Percentiles rank a stretch among this genome's conserved stretches.
phyloP scores from a whole-genome alignment of 2,329 filamentous ascomycete genomes.

The Xylariaceae sp. region DNA sequence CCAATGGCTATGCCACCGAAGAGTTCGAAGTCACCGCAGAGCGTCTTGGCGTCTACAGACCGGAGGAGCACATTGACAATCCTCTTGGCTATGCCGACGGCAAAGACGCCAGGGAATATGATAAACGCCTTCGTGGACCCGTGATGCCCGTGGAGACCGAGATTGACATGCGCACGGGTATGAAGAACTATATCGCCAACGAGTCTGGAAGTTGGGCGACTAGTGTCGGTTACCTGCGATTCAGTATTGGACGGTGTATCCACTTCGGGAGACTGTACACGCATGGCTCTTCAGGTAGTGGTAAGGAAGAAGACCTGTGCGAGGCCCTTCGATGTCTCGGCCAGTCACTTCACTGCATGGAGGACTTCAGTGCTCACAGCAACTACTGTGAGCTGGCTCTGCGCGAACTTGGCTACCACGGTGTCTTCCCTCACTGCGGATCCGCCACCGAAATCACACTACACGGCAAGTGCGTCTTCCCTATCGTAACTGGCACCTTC shows the following conservation, averaged over 20 bases:
- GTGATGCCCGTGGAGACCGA: constrained; percentile 68
- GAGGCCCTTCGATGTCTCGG: constrained; percentile 74
- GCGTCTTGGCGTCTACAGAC: constrained; percentile 73
- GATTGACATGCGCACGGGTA: constrained; percentile 74
- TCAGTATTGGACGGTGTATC: constrained; percentile 68
- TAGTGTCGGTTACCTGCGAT: constrained; percentile 77
- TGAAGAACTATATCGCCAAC: constrained; percentile 99
- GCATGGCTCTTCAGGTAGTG: constrained; percentile 55
- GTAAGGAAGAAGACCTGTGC: constrained; percentile 72
- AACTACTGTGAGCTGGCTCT: constrained; percentile 79
- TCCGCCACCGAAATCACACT: constrained; percentile 60
- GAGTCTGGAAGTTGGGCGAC: constrained; percentile 85
- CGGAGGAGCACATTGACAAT: constrained; percentile 72
- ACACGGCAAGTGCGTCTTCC: constrained; percentile 63
- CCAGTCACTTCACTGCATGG: constrained; percentile 71
- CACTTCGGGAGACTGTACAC: constrained; percentile 76
- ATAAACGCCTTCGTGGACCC: constrained; percentile 75
- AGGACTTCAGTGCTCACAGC: constrained; percentile 77
- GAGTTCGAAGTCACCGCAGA: constrained; percentile 83
- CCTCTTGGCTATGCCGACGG: constrained; percentile 84
- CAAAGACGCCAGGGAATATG: constrained; percentile 76
- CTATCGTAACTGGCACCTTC: constrained; percentile 71
- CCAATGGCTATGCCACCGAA: constrained; percentile 79
- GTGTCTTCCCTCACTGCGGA: constrained; percentile 75
- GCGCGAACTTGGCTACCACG: constrained; percentile 63